phyloP scores from a whole-genome alignment of 2,329 filamentous ascomycete species.

The Aspergillus bombycis region DNA sequence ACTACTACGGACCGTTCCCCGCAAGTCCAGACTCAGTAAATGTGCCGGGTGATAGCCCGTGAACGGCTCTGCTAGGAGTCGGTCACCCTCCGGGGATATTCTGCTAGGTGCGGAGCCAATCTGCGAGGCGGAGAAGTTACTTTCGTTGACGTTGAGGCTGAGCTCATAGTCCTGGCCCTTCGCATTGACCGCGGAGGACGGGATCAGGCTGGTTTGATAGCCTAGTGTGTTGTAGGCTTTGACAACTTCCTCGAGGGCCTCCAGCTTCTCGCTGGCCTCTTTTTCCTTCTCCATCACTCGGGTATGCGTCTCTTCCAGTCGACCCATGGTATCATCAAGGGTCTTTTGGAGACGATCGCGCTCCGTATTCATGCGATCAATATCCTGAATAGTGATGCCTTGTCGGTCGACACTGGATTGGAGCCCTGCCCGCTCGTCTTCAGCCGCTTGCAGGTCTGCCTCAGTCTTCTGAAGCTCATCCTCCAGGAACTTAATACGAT shows the following conservation, averaged over 20 bases:
- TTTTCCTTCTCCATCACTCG: constrained; percentile 81
- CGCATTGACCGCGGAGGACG: constrained; percentile 79
- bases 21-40: constrained; percentile 84
- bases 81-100: constrained; percentile 63
- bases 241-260: constrained; percentile 87
- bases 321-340: constrained; percentile 73
- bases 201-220: constrained; percentile 91
- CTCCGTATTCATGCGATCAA: constrained; percentile 97
- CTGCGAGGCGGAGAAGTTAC: constrained; percentile 72
- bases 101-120: constrained; percentile 53
- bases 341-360: constrained; percentile 89
- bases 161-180: constrained; percentile 86
- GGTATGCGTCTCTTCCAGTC: constrained; percentile 83
- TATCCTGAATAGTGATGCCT: constrained; percentile 96
- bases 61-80: constrained; percentile 77
- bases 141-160: constrained; percentile 76
- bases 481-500: constrained; percentile 77
- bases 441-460: constrained; percentile 74
- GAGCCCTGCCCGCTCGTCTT: constrained; percentile 77
- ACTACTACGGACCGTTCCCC: constrained; percentile 77
- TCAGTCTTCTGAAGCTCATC: constrained; percentile 81
- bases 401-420: constrained; percentile 89
- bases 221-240: constrained; percentile 92
- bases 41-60: constrained; percentile 90
- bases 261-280: constrained; percentile 83